phyloP scores from a whole-genome alignment of 2,329 filamentous ascomycete genomes.

The Venturia pyrina region DNA sequence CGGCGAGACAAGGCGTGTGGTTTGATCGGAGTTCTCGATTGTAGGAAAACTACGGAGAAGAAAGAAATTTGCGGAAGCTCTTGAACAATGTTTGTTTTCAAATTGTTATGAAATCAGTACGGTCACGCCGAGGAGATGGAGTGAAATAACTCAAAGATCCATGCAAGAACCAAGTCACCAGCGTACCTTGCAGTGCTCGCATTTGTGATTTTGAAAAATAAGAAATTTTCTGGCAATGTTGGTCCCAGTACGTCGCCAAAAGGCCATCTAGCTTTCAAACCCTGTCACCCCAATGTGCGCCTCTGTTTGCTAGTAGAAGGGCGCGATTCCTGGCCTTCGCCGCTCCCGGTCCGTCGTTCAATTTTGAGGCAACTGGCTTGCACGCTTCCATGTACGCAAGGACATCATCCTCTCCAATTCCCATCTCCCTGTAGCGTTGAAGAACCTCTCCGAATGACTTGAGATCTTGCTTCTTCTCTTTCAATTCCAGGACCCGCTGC shows the following conservation, averaged over 20 bases:
- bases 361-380: not conserved
- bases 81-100: not conserved
- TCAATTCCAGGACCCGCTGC: not conserved
- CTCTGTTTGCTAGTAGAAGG: not conserved
- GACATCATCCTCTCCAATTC: not conserved
- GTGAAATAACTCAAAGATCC: not conserved
- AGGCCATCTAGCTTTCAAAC: not conserved
- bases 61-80: not conserved
- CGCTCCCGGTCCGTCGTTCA: too few relatives aligned
- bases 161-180: too few relatives aligned
- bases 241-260: not conserved
- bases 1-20: not conserved
- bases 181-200: too few relatives aligned
- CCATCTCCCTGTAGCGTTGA: not conserved
- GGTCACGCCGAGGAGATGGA: not conserved
- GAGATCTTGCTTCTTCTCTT: not conserved
- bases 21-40: not conserved
- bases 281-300: not conserved
- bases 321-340: not conserved
- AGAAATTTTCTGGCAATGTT: not conserved
- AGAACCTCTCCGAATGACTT: not conserved
- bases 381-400: not conserved
- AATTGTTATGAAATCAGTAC: not conserved
- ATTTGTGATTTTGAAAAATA: not conserved
- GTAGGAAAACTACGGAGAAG: not conserved